These are phyloP conservation scores for Sporopachydermia lactativora DNA, from an alignment of 805 yeast species.

Conservation along the genomic window DNA sequence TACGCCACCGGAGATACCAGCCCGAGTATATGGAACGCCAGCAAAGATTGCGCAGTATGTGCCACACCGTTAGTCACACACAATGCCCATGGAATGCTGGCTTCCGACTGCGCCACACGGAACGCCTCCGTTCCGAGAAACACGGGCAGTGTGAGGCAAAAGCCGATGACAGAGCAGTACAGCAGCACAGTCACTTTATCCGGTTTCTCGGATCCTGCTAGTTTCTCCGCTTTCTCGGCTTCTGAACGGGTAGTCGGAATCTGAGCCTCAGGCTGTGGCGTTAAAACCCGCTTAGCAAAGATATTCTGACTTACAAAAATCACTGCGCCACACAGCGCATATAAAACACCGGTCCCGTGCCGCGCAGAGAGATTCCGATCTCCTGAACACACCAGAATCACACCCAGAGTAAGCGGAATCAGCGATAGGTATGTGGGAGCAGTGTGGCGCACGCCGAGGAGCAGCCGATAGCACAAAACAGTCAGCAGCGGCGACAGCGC, in stretches of 20 bases:
- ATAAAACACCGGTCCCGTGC: constrained; percentile 26
- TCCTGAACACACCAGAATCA: constrained; percentile 37
- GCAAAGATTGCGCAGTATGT: constrained; percentile 58
- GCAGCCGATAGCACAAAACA: constrained; percentile 42
- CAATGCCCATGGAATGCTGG: constrained; percentile 19
- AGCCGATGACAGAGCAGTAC: constrained; percentile 61
- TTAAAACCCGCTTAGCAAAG: constrained; percentile 61
- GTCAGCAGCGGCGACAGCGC: constrained; percentile 66
- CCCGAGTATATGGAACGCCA: constrained; percentile 68
- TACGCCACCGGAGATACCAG: constrained; percentile 61
- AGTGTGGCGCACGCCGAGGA: constrained; percentile 35
- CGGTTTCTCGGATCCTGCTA: constrained; percentile 26
- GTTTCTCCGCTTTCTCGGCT: constrained; percentile 12
- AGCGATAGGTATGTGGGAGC: constrained; percentile 47
- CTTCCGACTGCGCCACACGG: constrained; percentile 16
- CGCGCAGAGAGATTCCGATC: neutral
- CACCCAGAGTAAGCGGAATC: constrained; percentile 53
- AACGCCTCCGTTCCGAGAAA: constrained; percentile 42
- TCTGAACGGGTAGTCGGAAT: constrained; percentile 14
- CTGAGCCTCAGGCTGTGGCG: constrained; percentile 25
- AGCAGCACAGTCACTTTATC: constrained; percentile 61
- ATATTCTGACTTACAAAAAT: constrained; percentile 71
- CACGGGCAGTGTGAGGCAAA: constrained; percentile 50
- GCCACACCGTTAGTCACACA: constrained; percentile 49
- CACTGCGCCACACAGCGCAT: constrained; percentile 41